A percentile compares a stretch with the other conserved stretches of the same genome.
These are phyloP conservation scores for Ceratobasidium sp. DNA, from an alignment of 1,284 basidiomycete species.

Conservation along the genomic window DNA sequence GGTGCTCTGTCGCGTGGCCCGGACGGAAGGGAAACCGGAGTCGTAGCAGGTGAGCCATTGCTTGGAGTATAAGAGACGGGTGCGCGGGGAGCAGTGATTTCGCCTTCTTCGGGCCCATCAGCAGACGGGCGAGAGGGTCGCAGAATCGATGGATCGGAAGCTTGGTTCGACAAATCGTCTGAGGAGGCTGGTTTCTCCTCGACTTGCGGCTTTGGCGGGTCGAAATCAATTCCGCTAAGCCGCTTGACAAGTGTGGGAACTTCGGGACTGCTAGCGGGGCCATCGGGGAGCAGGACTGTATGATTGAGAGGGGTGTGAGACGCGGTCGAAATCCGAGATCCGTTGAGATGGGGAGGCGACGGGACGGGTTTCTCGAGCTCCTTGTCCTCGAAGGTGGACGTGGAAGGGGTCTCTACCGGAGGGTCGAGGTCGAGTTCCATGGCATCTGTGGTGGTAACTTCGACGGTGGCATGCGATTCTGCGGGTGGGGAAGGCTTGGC, in stretches of 20 bases:
- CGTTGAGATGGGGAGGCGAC: not conserved
- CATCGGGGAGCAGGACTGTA: not conserved
- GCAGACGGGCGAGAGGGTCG: constrained; percentile 6
- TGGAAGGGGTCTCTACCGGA: too few species aligned
- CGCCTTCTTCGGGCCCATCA: constrained; percentile 32
- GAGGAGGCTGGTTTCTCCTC: not conserved
- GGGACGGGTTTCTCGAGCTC: constrained; percentile 4
- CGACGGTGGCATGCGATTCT: not conserved
- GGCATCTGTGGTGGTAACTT: not conserved
- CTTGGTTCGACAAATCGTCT: not conserved
- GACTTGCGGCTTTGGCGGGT: not conserved
- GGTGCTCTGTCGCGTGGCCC: constrained; percentile 16
- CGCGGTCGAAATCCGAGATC: not conserved
- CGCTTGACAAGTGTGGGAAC: constrained; percentile 10
- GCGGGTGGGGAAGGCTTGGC: not conserved
- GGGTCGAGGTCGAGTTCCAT: constrained; percentile 25
- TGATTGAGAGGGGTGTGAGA: constrained; percentile 9
- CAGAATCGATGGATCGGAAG: not conserved
- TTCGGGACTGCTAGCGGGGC: constrained; percentile 2
- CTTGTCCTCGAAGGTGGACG: not conserved
- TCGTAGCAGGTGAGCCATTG: constrained; percentile 8
- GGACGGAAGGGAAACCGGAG: not conserved
- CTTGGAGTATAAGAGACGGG: constrained; percentile 17
- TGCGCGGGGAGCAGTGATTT: constrained; percentile 13
- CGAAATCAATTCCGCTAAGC: not conserved